Evolutionary conservation across 148 eudicot species (phyloP).

Genomic region (Talinum fruticosum): DNA sequence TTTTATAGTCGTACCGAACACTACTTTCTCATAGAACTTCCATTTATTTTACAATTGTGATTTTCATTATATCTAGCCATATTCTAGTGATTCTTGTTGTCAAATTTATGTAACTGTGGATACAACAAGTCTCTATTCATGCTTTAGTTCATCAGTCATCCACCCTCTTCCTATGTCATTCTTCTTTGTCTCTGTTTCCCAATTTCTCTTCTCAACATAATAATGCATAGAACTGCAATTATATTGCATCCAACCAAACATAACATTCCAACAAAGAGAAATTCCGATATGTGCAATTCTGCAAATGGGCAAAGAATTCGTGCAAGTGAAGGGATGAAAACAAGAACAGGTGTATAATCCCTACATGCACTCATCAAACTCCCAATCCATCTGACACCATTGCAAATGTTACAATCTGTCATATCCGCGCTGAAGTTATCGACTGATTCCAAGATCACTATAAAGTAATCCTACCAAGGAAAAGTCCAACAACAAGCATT

Average conservation of each 20-base stretch:
- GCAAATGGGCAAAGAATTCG: too few relatives aligned
- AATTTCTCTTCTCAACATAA: neutral
- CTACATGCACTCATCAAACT: neutral
- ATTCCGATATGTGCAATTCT: neutral
- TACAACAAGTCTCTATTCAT: neutral
- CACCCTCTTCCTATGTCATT: neutral
- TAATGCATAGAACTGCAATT: neutral
- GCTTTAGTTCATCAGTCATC: neutral
- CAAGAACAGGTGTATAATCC: too few relatives aligned
- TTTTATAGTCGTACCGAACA: neutral
- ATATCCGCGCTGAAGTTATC: neutral
- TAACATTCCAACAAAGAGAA: neutral
- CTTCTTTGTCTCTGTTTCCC: neutral
- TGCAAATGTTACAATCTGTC: too few relatives aligned
- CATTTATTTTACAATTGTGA: neutral
- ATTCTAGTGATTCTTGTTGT: neutral
- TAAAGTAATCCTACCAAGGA: neutral
- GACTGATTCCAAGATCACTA: neutral
- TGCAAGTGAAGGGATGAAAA: too few relatives aligned
- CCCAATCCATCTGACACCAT: neutral
- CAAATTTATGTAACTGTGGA: neutral
- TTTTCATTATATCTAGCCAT: neutral
- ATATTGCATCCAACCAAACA: neutral
- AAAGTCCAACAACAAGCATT: too few relatives aligned
- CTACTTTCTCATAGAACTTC: neutral